Evolutionary conservation across 768 basidiomycete species (phyloP), one percentile per base, ranked within the genome.

Genomic region (Agaricus bisporus): DNA sequence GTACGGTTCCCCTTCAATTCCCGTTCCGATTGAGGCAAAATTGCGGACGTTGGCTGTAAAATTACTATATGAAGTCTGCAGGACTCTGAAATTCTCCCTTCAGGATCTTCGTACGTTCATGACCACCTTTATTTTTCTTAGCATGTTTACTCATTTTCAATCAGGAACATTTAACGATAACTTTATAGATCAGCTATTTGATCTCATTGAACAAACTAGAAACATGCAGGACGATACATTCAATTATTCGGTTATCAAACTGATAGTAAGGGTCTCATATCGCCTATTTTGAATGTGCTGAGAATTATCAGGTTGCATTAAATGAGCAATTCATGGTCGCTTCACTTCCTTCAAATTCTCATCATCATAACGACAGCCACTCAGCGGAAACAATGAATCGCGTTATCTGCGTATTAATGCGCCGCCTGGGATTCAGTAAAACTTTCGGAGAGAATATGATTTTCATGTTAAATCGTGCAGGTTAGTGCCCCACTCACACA

Each of bases 281-380:
- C 12, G 48, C 50, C 9, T 28, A 14, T 22, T 41, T 14, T 29
- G 41, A 48, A 2, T 29, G 0, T 20, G 28, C 55, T 53, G 15
- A 58, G 14, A 9, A 38, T 14, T 29, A 18, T 7, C 61, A 95
- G 92, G 86, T 94, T 29, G 86, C 94, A 0, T 74, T 99, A 28
- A 99, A 98, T 63, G 95, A 99, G 66, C 95, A 98, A 68, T 99
- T 95, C 70, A 99, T 99, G 95, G 93, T 98, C 5, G 85, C 90
- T 0, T 81, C 83, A 3, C 64, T 93, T 41, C 60, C 62, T 15
- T 63, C 55, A 28, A 72, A 74, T 54, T 51, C 66, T 32, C 49
- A 60, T 3, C 51, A 52, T 14, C 43, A 44, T 15, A 20, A 5
- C 41, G 56, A 56, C 45, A 55, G 51, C 32, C 57, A 54, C 36